Conservation (phyloP, 2,329 filamentous ascomycete species). For the Piedraia hortae region DNA sequence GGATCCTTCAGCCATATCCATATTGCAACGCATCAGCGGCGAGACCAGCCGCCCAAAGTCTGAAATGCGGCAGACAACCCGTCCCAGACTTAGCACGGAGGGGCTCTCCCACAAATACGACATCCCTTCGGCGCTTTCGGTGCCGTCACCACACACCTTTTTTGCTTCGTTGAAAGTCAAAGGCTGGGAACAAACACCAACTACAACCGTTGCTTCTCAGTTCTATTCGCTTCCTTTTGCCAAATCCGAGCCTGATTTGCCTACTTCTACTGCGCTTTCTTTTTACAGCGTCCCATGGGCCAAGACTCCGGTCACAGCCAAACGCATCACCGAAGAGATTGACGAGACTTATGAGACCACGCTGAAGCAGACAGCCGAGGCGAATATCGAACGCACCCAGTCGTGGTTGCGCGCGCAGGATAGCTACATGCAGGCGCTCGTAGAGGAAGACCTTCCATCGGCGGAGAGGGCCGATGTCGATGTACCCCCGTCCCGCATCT, state of each 20-base stretch:
- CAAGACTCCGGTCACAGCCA: slow-evolving; percentile 31
- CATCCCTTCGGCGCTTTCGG: slow-evolving; percentile 55
- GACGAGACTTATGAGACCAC: slow-evolving; percentile 49
- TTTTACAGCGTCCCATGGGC: slow-evolving; percentile 75
- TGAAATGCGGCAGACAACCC: slow-evolving; percentile 35
- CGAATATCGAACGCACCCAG: slow-evolving; percentile 62
- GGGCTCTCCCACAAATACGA: too few species aligned
- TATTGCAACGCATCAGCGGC: slow-evolving; percentile 44
- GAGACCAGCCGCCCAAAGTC: slow-evolving; percentile 13
- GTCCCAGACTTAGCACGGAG: slow-evolving; percentile 14
- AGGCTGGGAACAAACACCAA: slow-evolving; percentile 51
- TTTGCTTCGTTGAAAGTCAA: slow-evolving; percentile 63
- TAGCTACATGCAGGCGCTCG: slow-evolving; percentile 25
- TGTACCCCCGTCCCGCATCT: slow-evolving; percentile 7
- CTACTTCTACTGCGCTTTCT: slow-evolving; percentile 66
- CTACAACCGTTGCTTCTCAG: slow-evolving; percentile 69
- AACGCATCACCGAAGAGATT: slow-evolving; percentile 22
- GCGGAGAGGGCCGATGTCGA: slow-evolving; percentile 1
- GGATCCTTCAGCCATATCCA: slow-evolving; percentile 54
- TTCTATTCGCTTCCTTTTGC: slow-evolving; percentile 70
- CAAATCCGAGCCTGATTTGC: slow-evolving; percentile 20
- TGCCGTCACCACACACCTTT: slow-evolving; percentile 70
- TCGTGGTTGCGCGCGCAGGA: slow-evolving; percentile 67
- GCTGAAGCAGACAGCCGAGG: slow-evolving; percentile 39
- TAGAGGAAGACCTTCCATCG: slow-evolving; percentile 10